phyloP scores from a whole-genome alignment of 2,329 filamentous ascomycete species.

The Cordyceps farinosa region DNA sequence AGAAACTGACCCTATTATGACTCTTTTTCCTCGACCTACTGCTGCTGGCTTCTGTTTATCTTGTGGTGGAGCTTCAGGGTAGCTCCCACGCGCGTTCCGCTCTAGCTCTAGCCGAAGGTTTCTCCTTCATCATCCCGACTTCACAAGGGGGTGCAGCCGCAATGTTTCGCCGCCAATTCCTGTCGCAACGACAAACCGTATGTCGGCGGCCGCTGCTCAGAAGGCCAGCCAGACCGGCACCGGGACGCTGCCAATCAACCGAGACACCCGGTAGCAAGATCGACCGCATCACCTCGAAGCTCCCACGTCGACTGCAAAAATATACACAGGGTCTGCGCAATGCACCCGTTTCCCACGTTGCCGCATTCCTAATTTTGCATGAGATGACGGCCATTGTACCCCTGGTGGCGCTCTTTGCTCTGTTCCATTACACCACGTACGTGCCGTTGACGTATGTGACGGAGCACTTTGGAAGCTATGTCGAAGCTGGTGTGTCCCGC shows the following conservation, averaged over 20 bases:
- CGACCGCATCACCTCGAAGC: constrained; percentile 46
- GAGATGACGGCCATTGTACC: constrained; percentile 86
- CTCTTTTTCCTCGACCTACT: not conserved
- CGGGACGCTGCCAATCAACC: constrained; percentile 19
- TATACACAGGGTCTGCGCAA: constrained; percentile 68
- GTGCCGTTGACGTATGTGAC: constrained; percentile 58
- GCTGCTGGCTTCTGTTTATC: not conserved
- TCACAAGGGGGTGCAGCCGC: not conserved
- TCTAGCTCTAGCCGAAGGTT: not conserved
- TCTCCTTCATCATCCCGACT: not conserved
- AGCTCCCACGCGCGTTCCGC: not conserved
- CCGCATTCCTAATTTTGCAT: constrained; percentile 85
- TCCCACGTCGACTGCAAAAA: constrained; percentile 64
- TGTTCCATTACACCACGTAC: constrained; percentile 78
- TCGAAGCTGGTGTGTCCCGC: constrained; percentile 61
- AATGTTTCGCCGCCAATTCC: constrained; percentile 27
- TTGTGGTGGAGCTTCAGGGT: constrained; percentile 5
- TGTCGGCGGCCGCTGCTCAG: constrained; percentile 16
- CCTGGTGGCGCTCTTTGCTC: constrained; percentile 66
- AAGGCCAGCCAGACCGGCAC: not conserved
- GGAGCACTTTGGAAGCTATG: constrained; percentile 47
- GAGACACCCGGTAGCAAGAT: constrained; percentile 36
- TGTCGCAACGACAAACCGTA: constrained; percentile 24
- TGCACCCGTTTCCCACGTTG: constrained; percentile 78
- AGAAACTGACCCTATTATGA: not conserved